Percentiles rank a stretch among this genome's conserved stretches.
Conservation (phyloP, 2,329 filamentous ascomycete species). For the Aurifilum marmelostoma region DNA sequence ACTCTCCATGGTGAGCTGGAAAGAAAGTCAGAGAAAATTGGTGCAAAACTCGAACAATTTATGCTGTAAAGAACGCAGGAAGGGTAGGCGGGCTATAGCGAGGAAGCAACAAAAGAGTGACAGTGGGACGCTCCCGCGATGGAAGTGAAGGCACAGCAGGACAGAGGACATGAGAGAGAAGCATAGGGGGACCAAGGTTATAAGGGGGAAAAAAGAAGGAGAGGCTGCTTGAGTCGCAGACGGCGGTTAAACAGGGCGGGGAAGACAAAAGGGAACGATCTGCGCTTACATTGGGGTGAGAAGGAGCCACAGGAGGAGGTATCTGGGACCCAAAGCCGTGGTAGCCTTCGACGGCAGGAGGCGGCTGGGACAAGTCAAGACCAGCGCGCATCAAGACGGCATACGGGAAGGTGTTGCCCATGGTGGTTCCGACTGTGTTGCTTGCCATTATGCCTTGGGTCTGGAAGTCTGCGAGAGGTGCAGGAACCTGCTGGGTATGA, state of each 20-base stretch:
- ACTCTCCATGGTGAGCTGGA: conserved; percentile 21
- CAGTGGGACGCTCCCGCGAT: conserved; percentile 35
- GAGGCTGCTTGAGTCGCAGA: conserved; percentile 6
- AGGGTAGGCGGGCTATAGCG: conserved; percentile 18
- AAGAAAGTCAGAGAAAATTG: conserved; percentile 1
- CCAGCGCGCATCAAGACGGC: not conserved
- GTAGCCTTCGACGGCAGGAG: not conserved
- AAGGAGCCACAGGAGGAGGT: conserved; percentile 4
- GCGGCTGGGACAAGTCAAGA: not conserved
- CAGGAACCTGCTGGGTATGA: not conserved
- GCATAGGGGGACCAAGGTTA: not conserved
- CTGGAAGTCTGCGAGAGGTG: not conserved
- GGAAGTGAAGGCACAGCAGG: conserved; percentile 35
- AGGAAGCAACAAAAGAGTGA: conserved; percentile 36
- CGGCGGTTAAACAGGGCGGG: not conserved
- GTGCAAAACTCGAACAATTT: not conserved
- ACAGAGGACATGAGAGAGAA: not conserved
- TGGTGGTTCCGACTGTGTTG: too few species aligned
- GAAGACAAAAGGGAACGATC: not conserved
- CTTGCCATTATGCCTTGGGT: not conserved
- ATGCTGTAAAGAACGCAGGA: conserved; percentile 3
- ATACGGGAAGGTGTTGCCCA: not conserved
- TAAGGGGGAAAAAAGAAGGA: conserved; percentile 11
- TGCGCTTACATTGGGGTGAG: conserved; percentile 1
- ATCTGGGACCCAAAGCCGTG: not conserved